Percentiles rank a stretch among this genome's conserved stretches.
Conservation (phyloP, 2,329 filamentous ascomycete species). For the Aspergillus persii region DNA sequence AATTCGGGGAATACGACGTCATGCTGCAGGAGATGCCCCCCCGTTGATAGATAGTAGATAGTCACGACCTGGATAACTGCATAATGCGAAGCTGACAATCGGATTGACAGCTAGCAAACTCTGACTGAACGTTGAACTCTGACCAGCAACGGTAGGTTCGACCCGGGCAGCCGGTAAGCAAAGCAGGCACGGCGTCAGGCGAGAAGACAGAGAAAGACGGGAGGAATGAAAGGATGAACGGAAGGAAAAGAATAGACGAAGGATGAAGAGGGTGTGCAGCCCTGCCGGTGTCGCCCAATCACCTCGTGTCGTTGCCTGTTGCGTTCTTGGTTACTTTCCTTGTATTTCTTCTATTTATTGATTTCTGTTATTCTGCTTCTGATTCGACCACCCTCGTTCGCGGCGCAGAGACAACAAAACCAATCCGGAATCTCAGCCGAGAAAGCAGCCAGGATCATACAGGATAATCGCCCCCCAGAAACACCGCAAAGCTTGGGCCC, state of each 20-base stretch:
- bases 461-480: neutral
- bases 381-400: neutral
- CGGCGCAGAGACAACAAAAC: neutral
- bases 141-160: neutral
- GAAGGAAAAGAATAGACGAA: neutral
- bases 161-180: constrained; percentile 4
- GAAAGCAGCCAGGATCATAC: neutral
- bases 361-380: too few relatives aligned
- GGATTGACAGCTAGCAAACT: neutral
- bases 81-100: neutral
- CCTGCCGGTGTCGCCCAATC: neutral
- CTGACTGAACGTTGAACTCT: neutral
- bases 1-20: neutral
- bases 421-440: neutral
- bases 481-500: neutral
- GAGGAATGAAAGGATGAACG: too few relatives aligned
- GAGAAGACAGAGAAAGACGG: too few relatives aligned
- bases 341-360: neutral
- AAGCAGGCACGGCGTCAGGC: neutral
- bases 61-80: too few relatives aligned
- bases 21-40: neutral
- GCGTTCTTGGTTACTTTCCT: too few relatives aligned
- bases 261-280: neutral
- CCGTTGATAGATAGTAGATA: too few relatives aligned
- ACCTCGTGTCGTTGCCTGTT: too few relatives aligned